Evolutionary conservation across 192 early-diverging fungal genomes (phyloP).

Genomic region (Allomyces macrogynus): DNA sequence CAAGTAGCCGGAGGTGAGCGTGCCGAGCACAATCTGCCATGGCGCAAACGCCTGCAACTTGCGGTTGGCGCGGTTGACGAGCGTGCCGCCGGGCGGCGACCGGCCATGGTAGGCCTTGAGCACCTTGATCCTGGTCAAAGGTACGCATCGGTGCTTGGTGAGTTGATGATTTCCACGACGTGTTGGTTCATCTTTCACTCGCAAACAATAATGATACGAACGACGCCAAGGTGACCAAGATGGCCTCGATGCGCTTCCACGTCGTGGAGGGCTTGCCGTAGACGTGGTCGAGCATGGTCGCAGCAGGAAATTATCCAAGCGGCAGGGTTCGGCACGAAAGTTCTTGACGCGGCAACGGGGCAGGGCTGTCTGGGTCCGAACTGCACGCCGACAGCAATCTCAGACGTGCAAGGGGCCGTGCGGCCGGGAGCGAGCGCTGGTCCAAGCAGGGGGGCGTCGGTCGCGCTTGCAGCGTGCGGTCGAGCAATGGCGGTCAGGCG

Average conservation of each 20-base stretch:
- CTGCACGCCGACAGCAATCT: too few relatives aligned
- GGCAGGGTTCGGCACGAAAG: too few relatives aligned
- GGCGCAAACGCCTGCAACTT: slow-evolving; percentile 9
- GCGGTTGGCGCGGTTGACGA: slow-evolving; percentile 7
- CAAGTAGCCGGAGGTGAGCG: slow-evolving; percentile 12
- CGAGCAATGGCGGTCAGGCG: too few relatives aligned
- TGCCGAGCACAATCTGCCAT: slow-evolving; percentile 12
- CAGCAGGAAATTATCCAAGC: too few relatives aligned
- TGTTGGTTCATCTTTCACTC: not conserved
- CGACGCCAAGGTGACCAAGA: slow-evolving; percentile 33
- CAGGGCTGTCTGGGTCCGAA: too few relatives aligned
- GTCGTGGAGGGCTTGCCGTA: slow-evolving; percentile 74
- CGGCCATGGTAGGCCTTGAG: slow-evolving; percentile 8
- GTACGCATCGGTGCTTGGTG: not conserved
- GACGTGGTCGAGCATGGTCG: slow-evolving; percentile 63
- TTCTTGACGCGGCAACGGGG: too few relatives aligned
- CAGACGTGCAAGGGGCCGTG: too few relatives aligned
- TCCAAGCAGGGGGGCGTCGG: too few relatives aligned
- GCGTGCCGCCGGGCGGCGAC: slow-evolving; percentile 8
- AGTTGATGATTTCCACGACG: slow-evolving; percentile 18
- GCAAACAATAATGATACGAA: slow-evolving; percentile 1
- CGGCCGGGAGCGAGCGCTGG: too few relatives aligned
- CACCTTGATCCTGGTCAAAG: not conserved
- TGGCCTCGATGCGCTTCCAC: slow-evolving; percentile 56
- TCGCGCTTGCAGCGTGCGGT: too few relatives aligned